phyloP scores from a whole-genome alignment of 1,284 basidiomycete genomes.

The Rhodotorula sp. region DNA sequence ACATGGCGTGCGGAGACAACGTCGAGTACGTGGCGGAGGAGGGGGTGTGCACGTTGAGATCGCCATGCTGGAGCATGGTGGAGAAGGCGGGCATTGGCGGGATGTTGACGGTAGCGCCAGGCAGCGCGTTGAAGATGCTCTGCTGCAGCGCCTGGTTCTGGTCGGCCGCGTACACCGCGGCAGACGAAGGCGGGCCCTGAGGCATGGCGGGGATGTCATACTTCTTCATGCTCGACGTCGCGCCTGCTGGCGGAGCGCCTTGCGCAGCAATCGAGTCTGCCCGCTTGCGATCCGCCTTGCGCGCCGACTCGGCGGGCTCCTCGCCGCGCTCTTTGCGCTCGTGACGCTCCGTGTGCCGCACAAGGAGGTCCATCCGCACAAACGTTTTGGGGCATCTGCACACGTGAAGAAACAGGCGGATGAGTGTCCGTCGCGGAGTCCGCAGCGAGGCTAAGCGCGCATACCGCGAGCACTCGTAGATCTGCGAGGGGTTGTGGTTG shows the following conservation, averaged over 20 bases:
- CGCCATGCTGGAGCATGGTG: slow-evolving; percentile 9
- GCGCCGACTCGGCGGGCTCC: slow-evolving; percentile 5
- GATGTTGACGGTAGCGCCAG: slow-evolving; percentile 5
- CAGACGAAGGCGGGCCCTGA: slow-evolving; percentile 2
- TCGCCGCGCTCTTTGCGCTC: slow-evolving; percentile 33
- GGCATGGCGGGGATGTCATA: slow-evolving; percentile 18
- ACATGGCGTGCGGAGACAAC: slow-evolving; percentile 31
- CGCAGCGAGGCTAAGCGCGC: slow-evolving; percentile 3
- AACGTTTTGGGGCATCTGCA: slow-evolving; percentile 41
- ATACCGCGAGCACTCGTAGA: slow-evolving; percentile 35
- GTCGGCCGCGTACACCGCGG: slow-evolving; percentile 11
- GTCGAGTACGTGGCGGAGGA: slow-evolving; percentile 28
- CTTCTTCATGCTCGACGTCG: slow-evolving; percentile 4
- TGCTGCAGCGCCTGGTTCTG: slow-evolving; percentile 27
- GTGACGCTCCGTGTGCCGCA: slow-evolving; percentile 39
- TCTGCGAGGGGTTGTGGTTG: slow-evolving; percentile 36
- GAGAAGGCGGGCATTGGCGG: slow-evolving; percentile 14
- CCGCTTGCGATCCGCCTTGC: slow-evolving; percentile 17
- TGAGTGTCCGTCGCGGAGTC: background rate
- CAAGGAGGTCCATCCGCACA: slow-evolving; percentile 38
- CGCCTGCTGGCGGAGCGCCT: background rate
- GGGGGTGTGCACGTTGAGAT: slow-evolving; percentile 26
- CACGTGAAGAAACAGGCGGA: background rate
- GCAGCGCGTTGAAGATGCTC: slow-evolving; percentile 3
- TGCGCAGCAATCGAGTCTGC: background rate